A percentile compares a stretch with the other conserved stretches of the same genome.
phyloP scores from a whole-genome alignment of 106 monocot species.

The Triglochin maritima region DNA sequence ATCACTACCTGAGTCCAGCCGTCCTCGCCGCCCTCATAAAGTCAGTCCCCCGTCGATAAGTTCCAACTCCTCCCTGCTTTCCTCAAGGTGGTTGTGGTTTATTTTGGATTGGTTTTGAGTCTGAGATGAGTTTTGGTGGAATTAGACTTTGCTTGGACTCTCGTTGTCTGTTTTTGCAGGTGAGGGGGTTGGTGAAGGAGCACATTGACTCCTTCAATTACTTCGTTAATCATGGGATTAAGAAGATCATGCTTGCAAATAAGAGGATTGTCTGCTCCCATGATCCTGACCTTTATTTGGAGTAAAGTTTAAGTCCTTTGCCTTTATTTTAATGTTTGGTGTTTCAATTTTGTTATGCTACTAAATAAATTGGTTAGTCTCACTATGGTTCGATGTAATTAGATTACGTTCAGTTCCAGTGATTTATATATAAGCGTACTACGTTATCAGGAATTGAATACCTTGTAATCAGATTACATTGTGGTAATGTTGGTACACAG shows the following conservation, averaged over 20 bases:
- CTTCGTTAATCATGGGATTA: slow-evolving; percentile 60
- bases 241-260: slow-evolving; percentile 84
- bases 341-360: background rate
- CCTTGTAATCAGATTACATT: no score
- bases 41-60: slow-evolving; percentile 51
- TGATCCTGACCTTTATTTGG: slow-evolving; percentile 43
- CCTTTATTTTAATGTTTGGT: background rate
- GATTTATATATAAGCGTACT: no score
- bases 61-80: slow-evolving; percentile 78
- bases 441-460: no score
- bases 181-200: slow-evolving; percentile 86
- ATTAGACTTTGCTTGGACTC: background rate
- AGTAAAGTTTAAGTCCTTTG: slow-evolving; percentile 12
- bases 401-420: no score
- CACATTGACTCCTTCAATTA: slow-evolving; percentile 89
- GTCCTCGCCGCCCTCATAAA: slow-evolving; percentile 51
- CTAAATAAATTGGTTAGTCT: no score
- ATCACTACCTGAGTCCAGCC: no score
- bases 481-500: no score
- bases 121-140: background rate
- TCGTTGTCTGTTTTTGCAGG: slow-evolving; percentile 28
- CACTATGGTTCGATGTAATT: no score
- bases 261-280: slow-evolving; percentile 36
- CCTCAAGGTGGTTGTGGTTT: slow-evolving; percentile 3
- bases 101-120: background rate